These are phyloP conservation scores for Dispira parvispora DNA, from an alignment of 192 early-diverging fungal genomes.

Conservation along the genomic window DNA sequence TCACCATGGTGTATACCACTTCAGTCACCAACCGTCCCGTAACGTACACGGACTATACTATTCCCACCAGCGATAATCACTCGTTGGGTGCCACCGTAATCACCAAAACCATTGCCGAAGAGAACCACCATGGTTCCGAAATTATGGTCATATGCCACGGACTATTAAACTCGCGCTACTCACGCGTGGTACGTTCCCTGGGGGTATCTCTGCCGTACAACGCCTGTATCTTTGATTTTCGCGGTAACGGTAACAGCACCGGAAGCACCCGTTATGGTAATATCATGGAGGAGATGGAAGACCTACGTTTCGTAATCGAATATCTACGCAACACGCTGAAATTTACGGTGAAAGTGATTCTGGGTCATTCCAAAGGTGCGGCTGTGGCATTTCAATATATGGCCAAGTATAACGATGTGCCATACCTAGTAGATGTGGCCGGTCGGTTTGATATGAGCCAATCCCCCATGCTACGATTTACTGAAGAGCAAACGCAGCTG, in stretches of 20 bases:
- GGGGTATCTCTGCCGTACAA: constrained; percentile 16
- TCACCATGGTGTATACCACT: background rate
- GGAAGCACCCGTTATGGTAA: constrained; percentile 36
- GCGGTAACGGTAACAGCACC: constrained; percentile 34
- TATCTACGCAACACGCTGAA: constrained; percentile 11
- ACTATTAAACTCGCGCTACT: constrained; percentile 26
- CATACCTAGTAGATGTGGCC: constrained; percentile 25
- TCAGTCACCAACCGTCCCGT: background rate
- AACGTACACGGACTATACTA: background rate
- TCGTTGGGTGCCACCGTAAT: background rate
- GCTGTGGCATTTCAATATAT: constrained; percentile 31
- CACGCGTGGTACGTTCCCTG: constrained; percentile 17
- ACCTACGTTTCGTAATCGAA: constrained; percentile 23
- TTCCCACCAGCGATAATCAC: background rate
- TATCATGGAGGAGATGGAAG: constrained; percentile 29
- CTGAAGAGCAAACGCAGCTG: constrained; percentile 18
- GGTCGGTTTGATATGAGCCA: constrained; percentile 31
- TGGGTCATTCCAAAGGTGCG: constrained; percentile 38
- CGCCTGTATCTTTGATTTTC: constrained; percentile 33
- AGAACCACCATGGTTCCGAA: background rate
- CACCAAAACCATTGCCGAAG: background rate
- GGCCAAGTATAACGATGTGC: constrained; percentile 19
- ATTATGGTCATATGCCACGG: constrained; percentile 35
- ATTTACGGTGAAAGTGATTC: constrained; percentile 18
- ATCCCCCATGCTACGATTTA: constrained; percentile 26